Percentiles rank a stretch among this genome's conserved stretches.
phyloP scores from a whole-genome alignment of 2,329 filamentous ascomycete species.

The Penicillium capsulatum region DNA sequence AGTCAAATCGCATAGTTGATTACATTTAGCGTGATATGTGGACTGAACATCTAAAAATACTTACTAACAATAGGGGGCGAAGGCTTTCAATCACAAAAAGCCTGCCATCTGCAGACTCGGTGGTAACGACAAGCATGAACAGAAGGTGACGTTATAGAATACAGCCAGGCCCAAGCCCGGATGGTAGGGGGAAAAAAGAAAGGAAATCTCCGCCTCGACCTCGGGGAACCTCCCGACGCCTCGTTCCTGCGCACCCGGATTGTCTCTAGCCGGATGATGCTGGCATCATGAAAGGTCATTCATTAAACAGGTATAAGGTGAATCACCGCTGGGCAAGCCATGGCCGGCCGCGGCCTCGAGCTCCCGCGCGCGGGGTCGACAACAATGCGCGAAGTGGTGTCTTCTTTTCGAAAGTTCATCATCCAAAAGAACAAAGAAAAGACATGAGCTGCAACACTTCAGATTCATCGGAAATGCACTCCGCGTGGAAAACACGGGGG shows the following conservation, averaged over 20 bases:
- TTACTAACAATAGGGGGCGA: constrained; percentile 15
- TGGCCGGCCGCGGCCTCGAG: constrained; percentile 1
- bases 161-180: constrained; percentile 16
- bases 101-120: constrained; percentile 20
- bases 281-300: constrained; percentile 27
- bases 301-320: constrained; percentile 25
- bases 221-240: constrained; percentile 1
- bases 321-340: constrained; percentile 18
- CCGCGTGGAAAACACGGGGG: no score
- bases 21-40: constrained; percentile 21
- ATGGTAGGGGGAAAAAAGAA: constrained; percentile 15
- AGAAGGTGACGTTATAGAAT: constrained; percentile 27
- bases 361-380: constrained; percentile 5
- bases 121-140: constrained; percentile 28
- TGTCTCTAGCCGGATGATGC: constrained; percentile 13
- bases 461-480: no score
- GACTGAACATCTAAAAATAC: constrained; percentile 18
- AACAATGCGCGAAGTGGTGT: constrained; percentile 14
- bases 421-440: constrained; percentile 3
- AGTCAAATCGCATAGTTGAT: constrained; percentile 13
- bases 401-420: constrained; percentile 8
- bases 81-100: constrained; percentile 16
- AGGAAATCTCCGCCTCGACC: constrained; percentile 9
- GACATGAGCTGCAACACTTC: not conserved
- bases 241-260: not conserved